A percentile compares a stretch with the other conserved stretches of the same genome.
Conservation (phyloP, 495 filamentous ascomycete species). For the Hypoxylon fragiforme region DNA sequence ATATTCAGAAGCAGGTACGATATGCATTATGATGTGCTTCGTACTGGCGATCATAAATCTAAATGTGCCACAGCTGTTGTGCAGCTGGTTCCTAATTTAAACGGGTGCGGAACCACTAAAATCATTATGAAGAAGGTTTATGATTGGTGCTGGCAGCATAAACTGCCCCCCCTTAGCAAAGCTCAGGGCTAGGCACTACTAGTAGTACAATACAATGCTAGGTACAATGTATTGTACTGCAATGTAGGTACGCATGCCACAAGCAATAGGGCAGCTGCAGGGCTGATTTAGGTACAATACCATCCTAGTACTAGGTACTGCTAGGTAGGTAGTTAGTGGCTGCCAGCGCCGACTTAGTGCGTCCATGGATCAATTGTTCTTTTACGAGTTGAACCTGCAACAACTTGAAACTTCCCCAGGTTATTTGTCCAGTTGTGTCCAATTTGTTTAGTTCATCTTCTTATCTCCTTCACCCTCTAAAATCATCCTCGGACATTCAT, state of each 20-base stretch:
- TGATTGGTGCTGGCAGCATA: no score
- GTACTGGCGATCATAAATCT: background rate
- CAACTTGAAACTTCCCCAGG: slow-evolving; percentile 9
- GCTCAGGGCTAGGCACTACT: slow-evolving; percentile 16
- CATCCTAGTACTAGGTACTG: background rate
- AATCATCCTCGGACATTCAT: no score
- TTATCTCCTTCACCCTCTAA: background rate
- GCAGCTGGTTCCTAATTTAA: slow-evolving; percentile 1
- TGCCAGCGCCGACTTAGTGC: background rate
- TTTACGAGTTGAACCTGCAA: slow-evolving; percentile 7
- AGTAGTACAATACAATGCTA: background rate
- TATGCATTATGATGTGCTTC: no score
- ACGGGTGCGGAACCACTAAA: no score
- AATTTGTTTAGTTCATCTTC: background rate
- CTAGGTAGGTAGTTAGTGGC: background rate
- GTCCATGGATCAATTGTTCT: no score
- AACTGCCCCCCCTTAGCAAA: no score
- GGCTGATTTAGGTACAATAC: slow-evolving; percentile 12
- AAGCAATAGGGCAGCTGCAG: no score
- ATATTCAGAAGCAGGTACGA: no score
- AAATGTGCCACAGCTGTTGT: background rate
- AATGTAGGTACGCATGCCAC: no score
- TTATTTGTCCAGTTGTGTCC: no score
- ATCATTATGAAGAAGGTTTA: no score
- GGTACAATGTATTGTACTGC: no score